Percentiles rank a stretch among this genome's conserved stretches.
phyloP scores from a whole-genome alignment of 768 basidiomycete species.

The Neoboletus magnificus region DNA sequence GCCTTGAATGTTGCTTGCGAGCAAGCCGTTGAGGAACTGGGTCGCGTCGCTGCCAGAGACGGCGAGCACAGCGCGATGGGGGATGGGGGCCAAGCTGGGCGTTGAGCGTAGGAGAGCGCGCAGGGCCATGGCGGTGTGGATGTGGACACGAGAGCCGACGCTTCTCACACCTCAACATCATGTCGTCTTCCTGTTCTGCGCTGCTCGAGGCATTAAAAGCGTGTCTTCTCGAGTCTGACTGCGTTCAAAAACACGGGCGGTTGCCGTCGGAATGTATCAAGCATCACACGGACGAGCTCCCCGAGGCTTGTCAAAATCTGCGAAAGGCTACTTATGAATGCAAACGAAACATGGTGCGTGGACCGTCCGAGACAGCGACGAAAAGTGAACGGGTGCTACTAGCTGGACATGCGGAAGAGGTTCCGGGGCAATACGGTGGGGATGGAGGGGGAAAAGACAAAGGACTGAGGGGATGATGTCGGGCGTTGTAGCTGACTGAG shows the following conservation, averaged over 20 bases:
- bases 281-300: conserved; percentile 70
- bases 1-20: conserved; percentile 50
- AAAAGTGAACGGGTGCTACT: neutral
- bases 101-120: conserved; percentile 44
- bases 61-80: conserved; percentile 65
- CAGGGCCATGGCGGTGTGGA: conserved; percentile 26
- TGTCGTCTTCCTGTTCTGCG: conserved; percentile 80
- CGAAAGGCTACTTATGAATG: conserved; percentile 86
- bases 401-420: conserved; percentile 85
- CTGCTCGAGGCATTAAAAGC: conserved; percentile 77
- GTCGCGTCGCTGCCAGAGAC: conserved; percentile 78
- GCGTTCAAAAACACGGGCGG: conserved; percentile 72
- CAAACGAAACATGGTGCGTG: conserved; percentile 81
- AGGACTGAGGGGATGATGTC: neutral
- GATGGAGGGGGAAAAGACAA: conserved; percentile 32
- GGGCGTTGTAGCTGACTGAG: conserved; percentile 5
- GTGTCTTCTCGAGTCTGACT: conserved; percentile 82
- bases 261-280: conserved; percentile 86
- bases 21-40: conserved; percentile 78
- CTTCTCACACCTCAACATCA: conserved; percentile 24
- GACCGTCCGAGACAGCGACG: neutral
- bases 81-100: conserved; percentile 58
- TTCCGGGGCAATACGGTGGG: conserved; percentile 72
- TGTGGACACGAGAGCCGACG: conserved; percentile 9
- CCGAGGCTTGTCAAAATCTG: conserved; percentile 74